Percentiles rank a stretch among this genome's conserved stretches.
Evolutionary conservation across 345 rosid genomes (phyloP).

Genomic region (Moricandia arvensis): DNA sequence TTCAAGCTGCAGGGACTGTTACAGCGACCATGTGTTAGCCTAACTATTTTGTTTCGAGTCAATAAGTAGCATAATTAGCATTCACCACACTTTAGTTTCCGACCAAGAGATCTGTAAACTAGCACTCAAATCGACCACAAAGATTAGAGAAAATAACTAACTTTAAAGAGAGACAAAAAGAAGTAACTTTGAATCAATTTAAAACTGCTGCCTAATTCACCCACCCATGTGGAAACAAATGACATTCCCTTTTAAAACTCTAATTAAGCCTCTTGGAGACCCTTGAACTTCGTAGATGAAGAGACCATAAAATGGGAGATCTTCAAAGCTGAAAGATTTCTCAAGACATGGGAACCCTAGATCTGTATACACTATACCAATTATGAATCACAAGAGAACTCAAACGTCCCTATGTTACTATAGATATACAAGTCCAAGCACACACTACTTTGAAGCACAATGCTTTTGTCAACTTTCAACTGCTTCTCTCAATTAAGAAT

Average conservation of each 20-base stretch:
- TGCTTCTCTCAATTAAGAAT: conserved; percentile 19
- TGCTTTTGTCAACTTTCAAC: conserved; percentile 12
- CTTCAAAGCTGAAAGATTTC: not conserved
- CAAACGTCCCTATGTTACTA: not conserved
- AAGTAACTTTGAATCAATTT: not conserved
- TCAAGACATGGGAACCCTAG: not conserved
- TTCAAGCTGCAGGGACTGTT: conserved; percentile 89
- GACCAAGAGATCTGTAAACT: conserved; percentile 11
- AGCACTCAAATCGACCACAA: conserved; percentile 18
- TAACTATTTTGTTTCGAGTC: conserved; percentile 8
- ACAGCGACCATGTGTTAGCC: conserved; percentile 34
- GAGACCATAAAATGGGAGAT: not conserved
- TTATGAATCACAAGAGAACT: conserved; percentile 8
- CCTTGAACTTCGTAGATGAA: conserved; percentile 11
- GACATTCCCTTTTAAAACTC: not conserved
- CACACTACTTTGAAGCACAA: conserved; percentile 7
- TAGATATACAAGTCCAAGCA: not conserved
- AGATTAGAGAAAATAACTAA: conserved; percentile 6
- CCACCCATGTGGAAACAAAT: conserved; percentile 1
- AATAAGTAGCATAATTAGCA: conserved; percentile 21
- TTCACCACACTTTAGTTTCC: conserved; percentile 12
- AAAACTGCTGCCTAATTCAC: conserved; percentile 15
- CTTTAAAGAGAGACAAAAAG: conserved; percentile 16
- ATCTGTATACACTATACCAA: conserved; percentile 13
- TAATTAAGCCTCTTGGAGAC: conserved; percentile 13